Conservation (phyloP, 306 rosid species). For the Inga oerstediana region DNA sequence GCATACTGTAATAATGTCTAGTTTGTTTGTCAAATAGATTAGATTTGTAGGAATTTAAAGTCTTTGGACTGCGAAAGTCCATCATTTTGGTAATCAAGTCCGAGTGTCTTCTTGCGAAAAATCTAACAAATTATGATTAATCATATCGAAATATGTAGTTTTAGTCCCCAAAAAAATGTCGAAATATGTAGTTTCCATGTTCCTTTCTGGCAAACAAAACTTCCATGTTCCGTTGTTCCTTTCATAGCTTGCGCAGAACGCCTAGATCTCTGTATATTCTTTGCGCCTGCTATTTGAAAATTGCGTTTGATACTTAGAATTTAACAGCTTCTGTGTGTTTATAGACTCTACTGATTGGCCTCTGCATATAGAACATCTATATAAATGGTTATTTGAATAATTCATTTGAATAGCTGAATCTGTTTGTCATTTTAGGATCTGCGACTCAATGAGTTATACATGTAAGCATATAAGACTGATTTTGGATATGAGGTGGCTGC, state of each 20-base stretch:
- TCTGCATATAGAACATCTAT: no score
- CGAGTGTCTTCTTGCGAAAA: background rate
- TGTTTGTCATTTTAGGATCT: no score
- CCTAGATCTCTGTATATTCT: background rate
- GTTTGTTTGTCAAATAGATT: slow-evolving; percentile 14
- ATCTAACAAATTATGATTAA: background rate
- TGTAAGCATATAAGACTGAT: no score
- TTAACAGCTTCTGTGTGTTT: no score
- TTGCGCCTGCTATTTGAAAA: no score
- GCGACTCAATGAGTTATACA: no score
- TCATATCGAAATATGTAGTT: background rate
- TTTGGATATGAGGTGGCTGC: no score
- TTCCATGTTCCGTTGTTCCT: no score
- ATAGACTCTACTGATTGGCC: no score
- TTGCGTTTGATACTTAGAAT: no score
- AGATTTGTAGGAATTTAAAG: background rate
- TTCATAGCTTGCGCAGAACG: background rate
- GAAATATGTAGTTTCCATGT: background rate
- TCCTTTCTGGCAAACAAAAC: background rate
- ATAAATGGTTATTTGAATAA: no score
- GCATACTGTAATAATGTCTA: background rate
- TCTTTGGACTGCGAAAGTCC: background rate
- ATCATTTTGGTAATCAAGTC: background rate
- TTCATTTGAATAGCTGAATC: no score
- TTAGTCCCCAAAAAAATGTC: background rate